Conservation (phyloP, 768 basidiomycete species). For the Imleria badia region DNA sequence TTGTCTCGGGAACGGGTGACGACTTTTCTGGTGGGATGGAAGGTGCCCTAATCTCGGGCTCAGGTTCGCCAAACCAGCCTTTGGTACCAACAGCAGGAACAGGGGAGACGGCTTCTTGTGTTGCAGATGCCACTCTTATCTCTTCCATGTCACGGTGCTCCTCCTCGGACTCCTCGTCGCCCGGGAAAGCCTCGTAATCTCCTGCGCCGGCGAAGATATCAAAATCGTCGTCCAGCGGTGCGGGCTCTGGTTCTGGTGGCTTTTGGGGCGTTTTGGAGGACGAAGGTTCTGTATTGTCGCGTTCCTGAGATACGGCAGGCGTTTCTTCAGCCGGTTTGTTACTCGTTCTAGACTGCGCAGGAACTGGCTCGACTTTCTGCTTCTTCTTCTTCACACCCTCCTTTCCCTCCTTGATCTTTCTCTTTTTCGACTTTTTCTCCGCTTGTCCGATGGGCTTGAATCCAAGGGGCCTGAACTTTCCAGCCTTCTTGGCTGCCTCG, state of each 20-base stretch:
- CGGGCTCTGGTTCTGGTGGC: conserved; percentile 16
- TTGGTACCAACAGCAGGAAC: conserved; percentile 11
- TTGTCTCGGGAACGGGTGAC: conserved; percentile 8
- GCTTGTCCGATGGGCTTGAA: conserved; percentile 59
- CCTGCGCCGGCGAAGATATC: conserved; percentile 89
- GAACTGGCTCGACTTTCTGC: conserved; percentile 41
- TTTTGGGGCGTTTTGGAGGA: conserved; percentile 6
- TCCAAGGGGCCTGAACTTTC: conserved; percentile 55
- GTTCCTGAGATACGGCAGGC: background rate
- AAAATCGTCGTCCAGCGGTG: conserved; percentile 54
- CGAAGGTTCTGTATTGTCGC: background rate
- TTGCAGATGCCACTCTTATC: conserved; percentile 8
- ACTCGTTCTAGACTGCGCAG: conserved; percentile 16
- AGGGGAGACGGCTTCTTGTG: conserved; percentile 9
- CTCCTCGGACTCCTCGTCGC: conserved; percentile 53
- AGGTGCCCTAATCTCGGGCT: conserved; percentile 24
- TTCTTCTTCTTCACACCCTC: conserved; percentile 58
- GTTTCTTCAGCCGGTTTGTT: background rate
- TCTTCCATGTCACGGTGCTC: conserved; percentile 18
- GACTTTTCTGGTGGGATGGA: conserved; percentile 12
- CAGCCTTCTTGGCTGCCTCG: conserved; percentile 38
- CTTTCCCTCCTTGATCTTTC: conserved; percentile 43
- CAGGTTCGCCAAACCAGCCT: conserved; percentile 49
- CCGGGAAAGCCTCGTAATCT: conserved; percentile 73
- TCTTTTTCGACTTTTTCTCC: conserved; percentile 44